These are phyloP conservation scores for Aspergillus indologenus DNA, from an alignment of 495 filamentous ascomycete genomes.

Conservation along the genomic window DNA sequence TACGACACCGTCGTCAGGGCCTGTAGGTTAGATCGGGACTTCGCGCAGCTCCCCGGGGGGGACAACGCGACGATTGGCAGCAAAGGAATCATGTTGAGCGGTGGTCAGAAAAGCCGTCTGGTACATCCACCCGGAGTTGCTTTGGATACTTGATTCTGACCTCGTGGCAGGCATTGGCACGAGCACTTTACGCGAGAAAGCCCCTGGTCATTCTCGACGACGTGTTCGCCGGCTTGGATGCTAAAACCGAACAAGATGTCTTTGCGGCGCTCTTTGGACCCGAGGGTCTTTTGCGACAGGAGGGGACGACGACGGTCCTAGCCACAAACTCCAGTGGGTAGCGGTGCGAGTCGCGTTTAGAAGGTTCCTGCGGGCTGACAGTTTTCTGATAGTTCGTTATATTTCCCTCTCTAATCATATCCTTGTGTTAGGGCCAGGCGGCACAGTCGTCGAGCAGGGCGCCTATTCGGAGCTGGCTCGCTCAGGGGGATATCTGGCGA, in stretches of 20 bases:
- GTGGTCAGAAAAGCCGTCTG: background rate
- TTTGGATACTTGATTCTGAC: background rate
- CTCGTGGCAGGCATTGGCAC: background rate
- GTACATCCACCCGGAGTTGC: too few relatives aligned
- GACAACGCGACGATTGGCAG: constrained; percentile 79
- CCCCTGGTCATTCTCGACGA: background rate
- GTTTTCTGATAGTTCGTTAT: too few relatives aligned
- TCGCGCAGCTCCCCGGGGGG: constrained; percentile 43
- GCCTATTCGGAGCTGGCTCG: too few relatives aligned
- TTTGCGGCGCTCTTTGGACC: background rate
- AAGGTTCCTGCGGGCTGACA: too few relatives aligned
- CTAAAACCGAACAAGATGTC: background rate
- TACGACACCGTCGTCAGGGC: background rate
- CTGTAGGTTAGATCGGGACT: background rate
- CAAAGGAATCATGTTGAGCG: constrained; percentile 72
- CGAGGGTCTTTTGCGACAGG: background rate
- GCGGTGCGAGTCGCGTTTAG: too few relatives aligned
- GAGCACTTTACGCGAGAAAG: background rate
- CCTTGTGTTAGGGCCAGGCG: too few relatives aligned
- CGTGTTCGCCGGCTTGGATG: background rate
- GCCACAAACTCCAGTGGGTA: too few relatives aligned
- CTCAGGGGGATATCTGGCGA: too few relatives aligned
- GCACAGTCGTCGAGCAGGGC: too few relatives aligned
- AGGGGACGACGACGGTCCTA: background rate
- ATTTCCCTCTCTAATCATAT: too few relatives aligned